A percentile compares a stretch with the other conserved stretches of the same genome.
These are phyloP conservation scores for Rhodocollybia butyracea DNA, from an alignment of 768 basidiomycete species.

Conservation along the genomic window DNA sequence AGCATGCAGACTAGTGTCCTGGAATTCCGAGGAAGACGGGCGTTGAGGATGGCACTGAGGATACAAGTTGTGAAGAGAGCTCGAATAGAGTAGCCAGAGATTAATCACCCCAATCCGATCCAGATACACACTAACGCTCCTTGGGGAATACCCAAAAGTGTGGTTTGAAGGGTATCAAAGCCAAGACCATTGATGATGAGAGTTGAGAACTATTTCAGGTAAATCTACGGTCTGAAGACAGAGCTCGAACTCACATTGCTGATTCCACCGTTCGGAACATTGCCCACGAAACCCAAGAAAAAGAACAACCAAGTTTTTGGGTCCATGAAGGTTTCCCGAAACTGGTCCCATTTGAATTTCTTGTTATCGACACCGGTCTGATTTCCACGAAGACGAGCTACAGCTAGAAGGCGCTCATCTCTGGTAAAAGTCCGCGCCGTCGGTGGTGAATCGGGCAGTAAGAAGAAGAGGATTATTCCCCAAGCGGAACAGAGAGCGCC, in stretches of 20 bases:
- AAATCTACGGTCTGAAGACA: neutral
- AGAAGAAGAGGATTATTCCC: conserved; percentile 20
- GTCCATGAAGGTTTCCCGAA: conserved; percentile 17
- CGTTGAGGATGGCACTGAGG: conserved; percentile 8
- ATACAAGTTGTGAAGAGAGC: conserved; percentile 1
- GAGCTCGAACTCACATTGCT: neutral
- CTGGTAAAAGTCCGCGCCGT: conserved; percentile 18
- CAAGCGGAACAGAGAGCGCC: conserved; percentile 22
- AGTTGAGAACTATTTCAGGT: conserved; percentile 8
- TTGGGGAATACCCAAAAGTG: conserved; percentile 11
- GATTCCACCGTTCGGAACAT: conserved; percentile 20
- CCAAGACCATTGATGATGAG: conserved; percentile 19
- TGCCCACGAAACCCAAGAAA: conserved; percentile 19
- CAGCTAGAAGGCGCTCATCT: conserved; percentile 24
- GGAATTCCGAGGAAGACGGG: conserved; percentile 7
- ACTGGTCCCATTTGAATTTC: conserved; percentile 11
- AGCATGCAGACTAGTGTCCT: conserved; percentile 10
- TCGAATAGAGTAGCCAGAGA: neutral
- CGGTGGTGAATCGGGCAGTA: conserved; percentile 25
- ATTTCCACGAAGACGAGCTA: conserved; percentile 23
- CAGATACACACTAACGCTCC: conserved; percentile 10
- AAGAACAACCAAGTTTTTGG: conserved; percentile 24
- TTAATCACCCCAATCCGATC: conserved; percentile 8
- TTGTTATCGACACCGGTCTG: conserved; percentile 17
- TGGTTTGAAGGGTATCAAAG: conserved; percentile 17